phyloP scores from a whole-genome alignment of 306 rosid genomes.

The Albizia julibrissin region DNA sequence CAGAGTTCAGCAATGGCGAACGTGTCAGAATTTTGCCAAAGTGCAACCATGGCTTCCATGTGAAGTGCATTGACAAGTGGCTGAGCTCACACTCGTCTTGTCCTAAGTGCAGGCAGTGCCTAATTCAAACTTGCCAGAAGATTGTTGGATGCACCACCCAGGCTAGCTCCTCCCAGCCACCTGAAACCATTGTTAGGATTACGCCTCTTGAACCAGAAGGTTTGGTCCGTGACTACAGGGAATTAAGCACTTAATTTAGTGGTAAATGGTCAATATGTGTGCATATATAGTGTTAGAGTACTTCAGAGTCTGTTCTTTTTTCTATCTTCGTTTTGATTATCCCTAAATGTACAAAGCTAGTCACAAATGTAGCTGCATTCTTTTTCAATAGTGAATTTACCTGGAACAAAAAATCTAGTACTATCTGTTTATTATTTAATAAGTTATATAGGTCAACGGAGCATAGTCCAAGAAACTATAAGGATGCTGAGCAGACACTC shows the following conservation, averaged over 20 bases:
- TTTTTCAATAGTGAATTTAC: constrained; percentile 15
- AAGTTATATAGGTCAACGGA: neutral
- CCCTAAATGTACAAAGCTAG: constrained; percentile 33
- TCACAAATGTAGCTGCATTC: constrained; percentile 29
- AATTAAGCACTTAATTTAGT: constrained; percentile 3
- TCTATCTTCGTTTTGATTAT: neutral
- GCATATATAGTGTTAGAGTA: neutral
- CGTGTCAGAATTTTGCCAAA: constrained; percentile 70
- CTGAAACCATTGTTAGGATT: constrained; percentile 48
- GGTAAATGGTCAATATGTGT: neutral
- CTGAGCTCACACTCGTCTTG: constrained; percentile 84
- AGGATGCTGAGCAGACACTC: constrained; percentile 35
- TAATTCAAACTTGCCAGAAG: constrained; percentile 77
- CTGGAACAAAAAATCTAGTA: neutral
- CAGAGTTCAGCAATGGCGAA: constrained; percentile 68
- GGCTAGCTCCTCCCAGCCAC: constrained; percentile 42
- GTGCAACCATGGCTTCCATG: constrained; percentile 89
- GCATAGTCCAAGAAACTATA: constrained; percentile 27
- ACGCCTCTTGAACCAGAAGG: constrained; percentile 68
- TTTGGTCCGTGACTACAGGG: constrained; percentile 56
- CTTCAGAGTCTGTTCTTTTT: neutral
- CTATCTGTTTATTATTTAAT: neutral
- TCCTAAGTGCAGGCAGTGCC: constrained; percentile 90
- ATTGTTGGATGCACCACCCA: constrained; percentile 56
- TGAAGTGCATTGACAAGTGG: constrained; percentile 88